phyloP scores from a whole-genome alignment of 208 protist species.

The Crithidia thermophila region DNA sequence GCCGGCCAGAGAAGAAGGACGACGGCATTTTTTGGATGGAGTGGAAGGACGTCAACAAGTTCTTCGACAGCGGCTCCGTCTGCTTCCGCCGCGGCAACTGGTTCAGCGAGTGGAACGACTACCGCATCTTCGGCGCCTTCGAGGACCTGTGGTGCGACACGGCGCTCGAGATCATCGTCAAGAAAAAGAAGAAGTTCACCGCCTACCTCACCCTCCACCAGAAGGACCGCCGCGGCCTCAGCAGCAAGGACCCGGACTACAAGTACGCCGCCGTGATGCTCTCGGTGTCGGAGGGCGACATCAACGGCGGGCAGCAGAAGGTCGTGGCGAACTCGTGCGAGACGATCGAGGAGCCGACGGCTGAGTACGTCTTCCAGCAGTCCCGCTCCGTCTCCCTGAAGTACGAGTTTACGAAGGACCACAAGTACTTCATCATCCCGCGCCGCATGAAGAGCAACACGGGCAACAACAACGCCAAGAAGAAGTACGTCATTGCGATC shows the following conservation, averaged over 20 bases:
- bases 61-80: conserved; percentile 64
- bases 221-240: conserved; percentile 57
- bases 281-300: conserved; percentile 38
- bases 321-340: conserved; percentile 38
- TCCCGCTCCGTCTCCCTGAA: conserved; percentile 42
- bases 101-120: conserved; percentile 51
- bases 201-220: conserved; percentile 55
- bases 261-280: conserved; percentile 61
- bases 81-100: conserved; percentile 56
- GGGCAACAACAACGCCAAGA: conserved; percentile 43
- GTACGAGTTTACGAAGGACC: conserved; percentile 41
- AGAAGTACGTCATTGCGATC: conserved; percentile 48
- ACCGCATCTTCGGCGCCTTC: conserved; percentile 53
- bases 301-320: conserved; percentile 32
- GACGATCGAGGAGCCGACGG: conserved; percentile 45
- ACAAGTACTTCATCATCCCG: conserved; percentile 45
- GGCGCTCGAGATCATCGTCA: conserved; percentile 45
- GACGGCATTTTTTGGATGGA: conserved; percentile 80
- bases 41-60: conserved; percentile 70
- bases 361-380: conserved; percentile 48
- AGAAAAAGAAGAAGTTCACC: conserved; percentile 31
- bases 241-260: conserved; percentile 35
- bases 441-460: conserved; percentile 49
- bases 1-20: conserved; percentile 44
- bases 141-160: conserved; percentile 39